Percentiles rank a stretch among this genome's conserved stretches.
These are phyloP conservation scores for Citrus medica DNA, from an alignment of 345 rosid species.

Conservation along the genomic window DNA sequence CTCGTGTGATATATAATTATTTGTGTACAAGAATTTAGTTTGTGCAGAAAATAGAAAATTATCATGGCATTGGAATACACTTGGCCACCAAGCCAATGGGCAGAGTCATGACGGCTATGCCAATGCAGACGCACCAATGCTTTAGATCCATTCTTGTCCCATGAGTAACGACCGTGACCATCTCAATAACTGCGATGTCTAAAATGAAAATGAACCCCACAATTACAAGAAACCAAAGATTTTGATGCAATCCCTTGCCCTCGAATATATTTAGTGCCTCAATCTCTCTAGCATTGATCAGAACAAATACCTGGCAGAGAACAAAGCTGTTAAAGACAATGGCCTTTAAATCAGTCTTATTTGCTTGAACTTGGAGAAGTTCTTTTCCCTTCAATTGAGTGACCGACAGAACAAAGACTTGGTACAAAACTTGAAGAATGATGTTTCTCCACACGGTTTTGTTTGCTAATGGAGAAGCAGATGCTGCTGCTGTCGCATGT, in stretches of 20 bases:
- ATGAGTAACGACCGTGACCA: not conserved
- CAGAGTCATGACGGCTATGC: not conserved
- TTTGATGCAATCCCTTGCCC: not conserved
- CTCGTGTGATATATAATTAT: not conserved
- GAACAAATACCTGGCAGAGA: constrained; percentile 3
- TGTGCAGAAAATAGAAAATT: not conserved
- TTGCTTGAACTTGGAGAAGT: not conserved
- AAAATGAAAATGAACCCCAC: not conserved
- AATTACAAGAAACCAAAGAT: not conserved
- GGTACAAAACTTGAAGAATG: not conserved
- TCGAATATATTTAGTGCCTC: not conserved
- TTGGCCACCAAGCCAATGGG: not conserved
- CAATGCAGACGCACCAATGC: not conserved
- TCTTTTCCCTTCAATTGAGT: not conserved
- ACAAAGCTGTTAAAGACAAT: not conserved
- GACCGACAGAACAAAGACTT: not conserved
- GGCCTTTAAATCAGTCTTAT: not conserved
- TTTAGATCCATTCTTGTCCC: not conserved
- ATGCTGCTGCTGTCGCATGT: not conserved
- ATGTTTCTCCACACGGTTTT: constrained; percentile 1
- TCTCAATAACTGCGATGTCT: not conserved
- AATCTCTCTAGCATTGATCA: not conserved
- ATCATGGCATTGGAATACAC: not conserved
- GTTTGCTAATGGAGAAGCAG: not conserved
- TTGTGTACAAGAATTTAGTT: not conserved